Conservation (phyloP, 176 grass and related monocot genomes). For the Triticum monococcum region DNA sequence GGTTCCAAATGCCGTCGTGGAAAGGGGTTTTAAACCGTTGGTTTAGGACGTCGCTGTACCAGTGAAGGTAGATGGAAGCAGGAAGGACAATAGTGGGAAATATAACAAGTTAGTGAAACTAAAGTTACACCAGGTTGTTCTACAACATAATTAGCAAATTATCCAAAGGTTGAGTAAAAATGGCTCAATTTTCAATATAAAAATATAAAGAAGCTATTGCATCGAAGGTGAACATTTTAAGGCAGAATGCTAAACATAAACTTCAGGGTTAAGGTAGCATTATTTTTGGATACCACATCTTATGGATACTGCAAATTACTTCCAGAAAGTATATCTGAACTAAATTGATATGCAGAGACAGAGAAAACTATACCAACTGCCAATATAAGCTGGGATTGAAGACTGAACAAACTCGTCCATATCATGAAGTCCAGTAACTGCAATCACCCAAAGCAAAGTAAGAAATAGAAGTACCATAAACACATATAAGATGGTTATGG, state of each 20-base stretch:
- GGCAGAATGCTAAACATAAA: background rate
- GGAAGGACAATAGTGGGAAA: background rate
- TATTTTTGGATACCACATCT: background rate
- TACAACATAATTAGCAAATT: background rate
- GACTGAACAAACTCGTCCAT: conserved; percentile 95
- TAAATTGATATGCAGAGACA: background rate
- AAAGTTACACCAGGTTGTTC: background rate
- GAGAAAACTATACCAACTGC: conserved; percentile 51
- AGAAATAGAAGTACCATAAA: conserved; percentile 3
- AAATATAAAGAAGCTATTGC: background rate
- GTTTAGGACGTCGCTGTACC: too few relatives aligned
- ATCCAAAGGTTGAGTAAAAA: background rate
- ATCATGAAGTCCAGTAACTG: conserved; percentile 46
- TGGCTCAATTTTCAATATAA: background rate
- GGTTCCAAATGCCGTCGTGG: too few relatives aligned
- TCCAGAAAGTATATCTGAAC: background rate
- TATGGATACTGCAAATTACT: background rate
- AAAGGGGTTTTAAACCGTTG: too few relatives aligned
- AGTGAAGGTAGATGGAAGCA: too few relatives aligned
- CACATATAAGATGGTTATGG: background rate
- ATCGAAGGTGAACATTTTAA: background rate
- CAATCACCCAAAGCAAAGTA: conserved; percentile 2
- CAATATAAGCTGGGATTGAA: conserved; percentile 75
- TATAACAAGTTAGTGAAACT: background rate
- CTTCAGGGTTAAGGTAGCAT: background rate